These are phyloP conservation scores for Blastobotrys persicus DNA, from an alignment of 1,139 yeast species.

Conservation along the genomic window DNA sequence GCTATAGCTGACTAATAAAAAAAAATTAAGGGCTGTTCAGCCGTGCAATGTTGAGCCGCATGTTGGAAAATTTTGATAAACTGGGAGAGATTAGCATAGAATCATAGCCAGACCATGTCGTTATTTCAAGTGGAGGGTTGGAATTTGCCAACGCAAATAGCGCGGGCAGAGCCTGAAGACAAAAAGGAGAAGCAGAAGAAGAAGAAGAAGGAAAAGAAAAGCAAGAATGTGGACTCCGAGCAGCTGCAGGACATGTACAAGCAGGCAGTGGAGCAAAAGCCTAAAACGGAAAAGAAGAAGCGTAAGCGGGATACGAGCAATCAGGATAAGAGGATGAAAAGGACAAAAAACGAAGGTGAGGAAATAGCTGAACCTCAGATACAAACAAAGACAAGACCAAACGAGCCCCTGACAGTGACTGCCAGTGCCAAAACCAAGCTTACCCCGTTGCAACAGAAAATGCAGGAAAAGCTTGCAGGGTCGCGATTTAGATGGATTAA, in stretches of 20 bases:
- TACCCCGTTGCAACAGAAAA: conserved; percentile 90
- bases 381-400: conserved; percentile 1
- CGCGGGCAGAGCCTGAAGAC: conserved; percentile 29
- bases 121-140: conserved; percentile 81
- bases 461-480: conserved; percentile 93
- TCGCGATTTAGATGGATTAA: conserved; percentile 97
- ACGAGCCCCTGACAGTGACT: conserved; percentile 4
- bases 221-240: conserved; percentile 18
- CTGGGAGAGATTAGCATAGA: background rate
- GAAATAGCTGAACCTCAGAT: conserved; percentile 8
- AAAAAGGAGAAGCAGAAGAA: conserved; percentile 21
- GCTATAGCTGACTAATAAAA: no score
- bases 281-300: conserved; percentile 13
- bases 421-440: conserved; percentile 43
- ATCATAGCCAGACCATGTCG: conserved; percentile 47
- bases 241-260: conserved; percentile 17
- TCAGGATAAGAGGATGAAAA: conserved; percentile 29
- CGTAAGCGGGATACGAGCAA: conserved; percentile 22
- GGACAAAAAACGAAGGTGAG: conserved; percentile 9
- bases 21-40: no score
- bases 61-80: background rate
- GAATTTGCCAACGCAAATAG: conserved; percentile 61
- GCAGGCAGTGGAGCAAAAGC: conserved; percentile 7
- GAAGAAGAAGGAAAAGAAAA: conserved; percentile 19
- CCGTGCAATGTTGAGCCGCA: background rate